Evolutionary conservation across 108 stramenopile species (phyloP), one percentile per base, ranked within the genome.

Genomic region (Skeletonema tropicum): DNA sequence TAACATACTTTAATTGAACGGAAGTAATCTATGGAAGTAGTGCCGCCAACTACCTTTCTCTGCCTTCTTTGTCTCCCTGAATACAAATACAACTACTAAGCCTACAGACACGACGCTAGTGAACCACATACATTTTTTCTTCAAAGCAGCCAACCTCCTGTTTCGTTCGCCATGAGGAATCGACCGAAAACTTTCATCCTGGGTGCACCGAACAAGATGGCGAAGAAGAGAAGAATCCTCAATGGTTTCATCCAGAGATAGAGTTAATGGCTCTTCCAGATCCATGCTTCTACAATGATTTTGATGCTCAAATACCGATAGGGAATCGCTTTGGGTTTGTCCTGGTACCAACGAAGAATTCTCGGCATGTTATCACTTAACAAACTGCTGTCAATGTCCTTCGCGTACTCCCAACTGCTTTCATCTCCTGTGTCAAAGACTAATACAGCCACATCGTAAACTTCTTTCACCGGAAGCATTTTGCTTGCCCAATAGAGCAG

Each of bases 31-130:
- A 1, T 38, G 31, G 12, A 62, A 38, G 39, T 32, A 62, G 14
- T 38, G 39, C 1, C 36, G 23, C 70, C 59, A 71, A 60, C 60
- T 57, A 19, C 57, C 35, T 61, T 35, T 61, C 60, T 59, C 70
- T 3, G 26, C 57, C 52, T 69, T 69, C 60, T 62, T 80, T 52
- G 73, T 74, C 66, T 72, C 35, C 19, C 35, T 36, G 29, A 73
- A 60, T 1, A 68, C 69, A 25, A 74, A 69, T 26, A 81, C 86
- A 39, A 88, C 90, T 32, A 87, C 88, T 5, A 88, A 83, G 13
- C 89, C 85, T 6, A 87, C 92, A 62, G 89, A 83, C 8, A 91
- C 86, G 26, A 89, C 48, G 14, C 90, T 88, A 9, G 90, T 89
- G 66, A 93, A 64, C 92, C 89, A 93, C 41, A 93, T 70, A 63